Conservation (phyloP, 305 asterid genomes). For the Rubia tinctorum region DNA sequence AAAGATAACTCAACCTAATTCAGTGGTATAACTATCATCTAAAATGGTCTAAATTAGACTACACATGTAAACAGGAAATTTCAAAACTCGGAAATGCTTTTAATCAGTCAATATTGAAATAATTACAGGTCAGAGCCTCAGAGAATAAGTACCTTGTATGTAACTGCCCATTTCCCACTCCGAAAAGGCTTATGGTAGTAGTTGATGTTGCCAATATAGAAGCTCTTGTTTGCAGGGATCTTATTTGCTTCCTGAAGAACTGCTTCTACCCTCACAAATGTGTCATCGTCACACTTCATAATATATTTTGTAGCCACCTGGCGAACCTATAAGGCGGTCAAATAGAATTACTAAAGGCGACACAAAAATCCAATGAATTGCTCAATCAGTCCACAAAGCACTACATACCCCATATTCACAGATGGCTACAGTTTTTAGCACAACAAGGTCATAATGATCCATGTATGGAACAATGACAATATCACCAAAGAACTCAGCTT, state of each 20-base stretch:
- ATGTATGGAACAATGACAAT: constrained; percentile 70
- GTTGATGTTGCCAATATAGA: constrained; percentile 76
- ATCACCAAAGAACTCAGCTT: constrained; percentile 80
- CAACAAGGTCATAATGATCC: constrained; percentile 88
- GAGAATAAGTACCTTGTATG: constrained; percentile 62
- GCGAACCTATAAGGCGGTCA: constrained; percentile 43
- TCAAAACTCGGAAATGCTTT: not conserved
- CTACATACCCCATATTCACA: constrained; percentile 76
- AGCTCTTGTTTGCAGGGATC: constrained; percentile 45
- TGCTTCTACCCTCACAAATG: constrained; percentile 76
- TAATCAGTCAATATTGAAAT: not conserved
- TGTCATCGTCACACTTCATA: constrained; percentile 89
- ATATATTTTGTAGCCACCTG: constrained; percentile 59
- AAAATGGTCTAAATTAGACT: not conserved
- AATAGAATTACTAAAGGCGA: constrained; percentile 1
- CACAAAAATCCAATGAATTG: not conserved
- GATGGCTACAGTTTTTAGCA: constrained; percentile 77
- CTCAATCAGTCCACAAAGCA: not conserved
- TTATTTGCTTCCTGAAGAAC: constrained; percentile 58
- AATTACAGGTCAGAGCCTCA: constrained; percentile 5
- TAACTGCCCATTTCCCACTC: constrained; percentile 91
- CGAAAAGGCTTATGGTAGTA: constrained; percentile 74
- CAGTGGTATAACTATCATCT: not conserved
- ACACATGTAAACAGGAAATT: not conserved
- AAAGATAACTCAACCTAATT: not conserved